phyloP scores from a whole-genome alignment of 768 basidiomycete genomes.

The Holtermannia corniformis region DNA sequence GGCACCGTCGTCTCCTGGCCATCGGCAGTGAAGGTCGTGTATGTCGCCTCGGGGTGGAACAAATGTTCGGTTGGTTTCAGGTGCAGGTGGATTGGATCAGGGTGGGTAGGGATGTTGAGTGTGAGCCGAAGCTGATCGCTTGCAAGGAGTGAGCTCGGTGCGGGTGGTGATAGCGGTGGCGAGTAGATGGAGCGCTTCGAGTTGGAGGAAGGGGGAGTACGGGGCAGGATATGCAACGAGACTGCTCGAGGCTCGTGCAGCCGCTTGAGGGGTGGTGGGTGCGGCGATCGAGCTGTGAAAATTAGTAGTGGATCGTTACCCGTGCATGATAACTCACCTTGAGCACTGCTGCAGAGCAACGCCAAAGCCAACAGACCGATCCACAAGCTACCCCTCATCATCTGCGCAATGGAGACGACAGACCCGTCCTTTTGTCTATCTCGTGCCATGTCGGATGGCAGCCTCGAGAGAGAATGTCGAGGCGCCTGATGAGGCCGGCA shows the following conservation, averaged over 20 bases:
- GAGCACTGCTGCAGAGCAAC: background rate
- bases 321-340: background rate
- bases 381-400: background rate
- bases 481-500: too few relatives aligned
- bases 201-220: constrained; percentile 40
- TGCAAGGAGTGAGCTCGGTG: constrained; percentile 51
- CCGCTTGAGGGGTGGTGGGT: constrained; percentile 27
- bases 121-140: constrained; percentile 64
- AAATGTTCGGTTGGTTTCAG: constrained; percentile 68
- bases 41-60: constrained; percentile 61
- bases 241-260: constrained; percentile 47
- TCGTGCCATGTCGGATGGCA: too few relatives aligned
- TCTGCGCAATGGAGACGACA: background rate
- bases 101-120: constrained; percentile 51
- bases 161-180: constrained; percentile 19
- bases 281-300: constrained; percentile 25
- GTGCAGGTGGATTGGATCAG: constrained; percentile 60
- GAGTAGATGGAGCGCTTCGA: constrained; percentile 39
- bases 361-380: background rate
- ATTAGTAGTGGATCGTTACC: background rate
- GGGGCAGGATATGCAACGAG: constrained; percentile 54
- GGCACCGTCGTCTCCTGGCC: constrained; percentile 58
- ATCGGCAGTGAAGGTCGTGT: constrained; percentile 49
- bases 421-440: too few relatives aligned
- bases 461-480: too few relatives aligned